Conservation (phyloP, 2,329 filamentous ascomycete genomes). For the Calonectria pauciramosa region DNA sequence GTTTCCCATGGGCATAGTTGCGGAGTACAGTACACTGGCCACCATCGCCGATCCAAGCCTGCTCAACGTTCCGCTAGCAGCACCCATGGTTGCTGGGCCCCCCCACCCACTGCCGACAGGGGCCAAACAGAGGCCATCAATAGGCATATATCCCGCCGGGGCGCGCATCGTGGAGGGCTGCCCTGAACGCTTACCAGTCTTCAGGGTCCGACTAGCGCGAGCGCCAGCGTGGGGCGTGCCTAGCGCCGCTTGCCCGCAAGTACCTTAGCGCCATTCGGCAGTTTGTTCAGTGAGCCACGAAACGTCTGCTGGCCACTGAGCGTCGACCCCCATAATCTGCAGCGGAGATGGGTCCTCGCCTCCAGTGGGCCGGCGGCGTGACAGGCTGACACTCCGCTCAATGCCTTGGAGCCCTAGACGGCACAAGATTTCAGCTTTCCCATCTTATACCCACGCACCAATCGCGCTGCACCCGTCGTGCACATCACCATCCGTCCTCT, state of each 20-base stretch:
- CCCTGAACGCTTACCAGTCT: slow-evolving; percentile 15
- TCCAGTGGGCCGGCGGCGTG: background rate
- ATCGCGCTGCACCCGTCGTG: background rate
- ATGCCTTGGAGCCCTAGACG: slow-evolving; percentile 3
- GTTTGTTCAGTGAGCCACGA: slow-evolving; percentile 7
- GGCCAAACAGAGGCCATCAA: background rate
- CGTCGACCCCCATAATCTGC: slow-evolving; percentile 7
- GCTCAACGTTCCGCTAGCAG: slow-evolving; percentile 12
- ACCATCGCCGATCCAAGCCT: slow-evolving; percentile 10
- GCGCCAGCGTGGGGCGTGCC: background rate
- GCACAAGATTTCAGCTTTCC: slow-evolving; percentile 16
- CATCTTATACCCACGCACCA: slow-evolving; percentile 10
- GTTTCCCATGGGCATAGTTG: slow-evolving; percentile 8
- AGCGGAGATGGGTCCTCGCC: slow-evolving; percentile 9
- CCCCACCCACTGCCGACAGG: background rate
- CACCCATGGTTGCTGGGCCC: background rate
- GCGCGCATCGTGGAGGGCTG: background rate
- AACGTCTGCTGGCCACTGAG: background rate
- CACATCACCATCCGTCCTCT: background rate
- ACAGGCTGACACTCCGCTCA: background rate
- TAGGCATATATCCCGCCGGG: background rate
- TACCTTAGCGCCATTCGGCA: slow-evolving; percentile 7
- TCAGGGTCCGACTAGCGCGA: slow-evolving; percentile 14
- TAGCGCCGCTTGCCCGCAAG: background rate
- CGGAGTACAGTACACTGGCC: background rate